Evolutionary conservation across 371 early-diverging fungal genomes (phyloP).

Genomic region (Syncephalastrum contaminatum): DNA sequence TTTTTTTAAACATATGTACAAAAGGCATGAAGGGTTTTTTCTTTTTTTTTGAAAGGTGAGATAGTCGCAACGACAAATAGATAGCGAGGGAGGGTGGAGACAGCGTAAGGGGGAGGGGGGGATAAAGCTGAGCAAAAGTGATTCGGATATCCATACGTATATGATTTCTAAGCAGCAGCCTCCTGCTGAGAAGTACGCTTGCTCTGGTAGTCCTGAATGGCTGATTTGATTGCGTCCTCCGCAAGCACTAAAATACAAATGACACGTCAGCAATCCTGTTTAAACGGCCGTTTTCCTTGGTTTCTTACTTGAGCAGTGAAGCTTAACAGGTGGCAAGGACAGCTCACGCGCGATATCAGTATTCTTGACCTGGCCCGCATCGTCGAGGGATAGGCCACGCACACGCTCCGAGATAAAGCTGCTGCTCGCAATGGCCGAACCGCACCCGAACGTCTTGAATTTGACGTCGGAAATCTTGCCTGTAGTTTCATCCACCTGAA

Average conservation of each 20-base stretch:
- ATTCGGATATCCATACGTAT: no score
- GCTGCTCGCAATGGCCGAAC: conserved; percentile 97
- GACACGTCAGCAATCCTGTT: not conserved
- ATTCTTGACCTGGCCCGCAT: conserved; percentile 93
- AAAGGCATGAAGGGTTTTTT: no score
- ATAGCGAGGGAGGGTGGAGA: no score
- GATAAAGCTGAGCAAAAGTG: no score
- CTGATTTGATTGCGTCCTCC: conserved; percentile 98
- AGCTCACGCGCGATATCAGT: conserved; percentile 97
- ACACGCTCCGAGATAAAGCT: conserved; percentile 95
- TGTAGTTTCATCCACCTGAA: conserved; percentile 88
- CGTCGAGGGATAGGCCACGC: conserved; percentile 89
- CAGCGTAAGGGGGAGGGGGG: no score
- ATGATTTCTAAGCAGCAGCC: no score
- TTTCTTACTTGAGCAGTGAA: conserved; percentile 94
- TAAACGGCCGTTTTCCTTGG: conserved; percentile 2
- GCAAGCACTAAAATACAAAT: conserved; percentile 80
- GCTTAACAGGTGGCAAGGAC: conserved; percentile 96
- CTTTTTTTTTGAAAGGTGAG: no score
- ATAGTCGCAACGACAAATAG: no score
- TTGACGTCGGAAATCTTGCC: conserved; percentile 95
- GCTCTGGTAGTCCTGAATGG: conserved; percentile 88
- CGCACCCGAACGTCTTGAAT: conserved; percentile 99
- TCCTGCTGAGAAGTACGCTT: conserved; percentile 38
- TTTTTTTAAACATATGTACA: no score